phyloP scores from a whole-genome alignment of 345 rosid genomes.

The Salix brachista region DNA sequence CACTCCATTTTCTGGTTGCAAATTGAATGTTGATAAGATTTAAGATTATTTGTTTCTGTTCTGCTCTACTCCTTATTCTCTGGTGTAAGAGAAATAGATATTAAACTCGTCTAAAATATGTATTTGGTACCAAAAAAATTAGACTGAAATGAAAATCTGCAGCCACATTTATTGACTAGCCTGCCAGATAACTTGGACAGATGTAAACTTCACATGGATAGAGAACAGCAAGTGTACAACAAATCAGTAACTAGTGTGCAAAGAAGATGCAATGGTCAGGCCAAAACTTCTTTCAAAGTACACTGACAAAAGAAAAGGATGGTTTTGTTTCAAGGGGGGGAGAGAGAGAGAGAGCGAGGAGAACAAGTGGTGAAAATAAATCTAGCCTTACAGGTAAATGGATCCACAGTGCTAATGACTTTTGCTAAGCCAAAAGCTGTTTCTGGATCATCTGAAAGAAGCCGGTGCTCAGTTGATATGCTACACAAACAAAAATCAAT shows the following conservation, averaged over 20 bases:
- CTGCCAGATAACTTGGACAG: neutral
- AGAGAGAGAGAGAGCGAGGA: neutral
- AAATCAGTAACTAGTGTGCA: neutral
- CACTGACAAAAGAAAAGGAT: neutral
- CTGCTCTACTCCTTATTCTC: neutral
- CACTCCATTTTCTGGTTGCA: neutral
- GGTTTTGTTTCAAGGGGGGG: neutral
- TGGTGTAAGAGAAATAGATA: neutral
- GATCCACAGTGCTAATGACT: slow-evolving; percentile 16
- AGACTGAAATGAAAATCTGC: neutral
- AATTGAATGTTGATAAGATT: neutral
- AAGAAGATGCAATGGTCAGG: slow-evolving; percentile 3
- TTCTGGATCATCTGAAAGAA: slow-evolving; percentile 23
- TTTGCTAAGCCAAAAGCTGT: slow-evolving; percentile 28
- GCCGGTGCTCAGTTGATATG: slow-evolving; percentile 25
- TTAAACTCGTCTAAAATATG: neutral
- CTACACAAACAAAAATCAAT: slow-evolving; percentile 28
- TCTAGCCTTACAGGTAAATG: slow-evolving; percentile 29
- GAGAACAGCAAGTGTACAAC: neutral
- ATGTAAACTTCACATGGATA: neutral
- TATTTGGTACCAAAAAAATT: neutral
- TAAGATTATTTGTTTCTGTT: neutral
- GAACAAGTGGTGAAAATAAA: slow-evolving; percentile 3
- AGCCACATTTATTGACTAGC: neutral
- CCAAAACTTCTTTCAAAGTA: neutral